These are phyloP conservation scores for Mycena chlorophos DNA, from an alignment of 768 basidiomycete species.

Conservation along the genomic window DNA sequence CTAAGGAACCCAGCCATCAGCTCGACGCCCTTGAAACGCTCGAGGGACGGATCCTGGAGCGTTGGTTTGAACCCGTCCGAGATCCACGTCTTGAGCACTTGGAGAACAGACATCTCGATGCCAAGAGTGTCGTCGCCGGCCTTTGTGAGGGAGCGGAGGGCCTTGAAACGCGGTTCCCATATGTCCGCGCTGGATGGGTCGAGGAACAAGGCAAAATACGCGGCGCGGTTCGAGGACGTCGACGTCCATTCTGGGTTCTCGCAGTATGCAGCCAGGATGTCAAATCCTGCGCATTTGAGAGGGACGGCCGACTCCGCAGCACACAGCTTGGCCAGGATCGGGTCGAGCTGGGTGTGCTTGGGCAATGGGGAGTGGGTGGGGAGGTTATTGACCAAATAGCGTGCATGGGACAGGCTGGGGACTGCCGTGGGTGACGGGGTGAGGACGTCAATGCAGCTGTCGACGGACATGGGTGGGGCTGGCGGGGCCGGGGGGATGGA, in stretches of 20 bases:
- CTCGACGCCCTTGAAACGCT: constrained; percentile 53
- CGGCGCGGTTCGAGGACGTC: constrained; percentile 54
- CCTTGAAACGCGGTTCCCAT: constrained; percentile 71
- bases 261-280: constrained; percentile 70
- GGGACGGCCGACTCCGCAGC: constrained; percentile 49
- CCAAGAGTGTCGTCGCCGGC: constrained; percentile 62
- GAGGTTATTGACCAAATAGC: constrained; percentile 54
- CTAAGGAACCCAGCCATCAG: constrained; percentile 60
- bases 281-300: constrained; percentile 68
- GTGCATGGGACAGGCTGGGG: constrained; percentile 66
- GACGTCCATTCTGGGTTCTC: constrained; percentile 52
- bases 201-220: constrained; percentile 66
- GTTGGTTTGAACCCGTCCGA: constrained; percentile 61
- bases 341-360: constrained; percentile 50
- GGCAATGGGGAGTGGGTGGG: constrained; percentile 57
- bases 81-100: constrained; percentile 65
- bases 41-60: constrained; percentile 32
- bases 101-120: constrained; percentile 58
- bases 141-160: constrained; percentile 62
- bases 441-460: constrained; percentile 44
- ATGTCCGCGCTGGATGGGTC: constrained; percentile 50
- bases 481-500: constrained; percentile 27
- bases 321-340: constrained; percentile 64
- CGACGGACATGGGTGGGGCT: constrained; percentile 36
- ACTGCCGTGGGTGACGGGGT: constrained; percentile 62